Evolutionary conservation across 345 rosid genomes (phyloP).

Genomic region (Microcos paniculata): DNA sequence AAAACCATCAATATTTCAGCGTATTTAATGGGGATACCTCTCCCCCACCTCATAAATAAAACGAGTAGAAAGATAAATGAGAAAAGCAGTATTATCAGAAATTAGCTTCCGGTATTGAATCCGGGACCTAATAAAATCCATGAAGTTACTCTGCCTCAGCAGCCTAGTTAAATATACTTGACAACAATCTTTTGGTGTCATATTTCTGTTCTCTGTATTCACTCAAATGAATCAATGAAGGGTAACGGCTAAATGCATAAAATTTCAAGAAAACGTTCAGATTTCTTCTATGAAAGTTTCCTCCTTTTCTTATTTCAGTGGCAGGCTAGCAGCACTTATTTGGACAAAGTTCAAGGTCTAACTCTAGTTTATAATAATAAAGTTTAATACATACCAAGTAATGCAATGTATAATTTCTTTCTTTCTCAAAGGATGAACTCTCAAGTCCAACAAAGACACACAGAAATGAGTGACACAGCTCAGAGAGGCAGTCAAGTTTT

Average conservation of each 20-base stretch:
- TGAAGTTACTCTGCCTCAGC: not conserved
- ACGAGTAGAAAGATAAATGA: not conserved
- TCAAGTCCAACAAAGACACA: not conserved
- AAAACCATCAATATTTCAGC: constrained; percentile 5
- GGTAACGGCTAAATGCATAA: not conserved
- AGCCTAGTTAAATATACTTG: not conserved
- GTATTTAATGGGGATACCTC: not conserved
- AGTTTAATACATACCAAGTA: not conserved
- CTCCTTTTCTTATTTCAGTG: not conserved
- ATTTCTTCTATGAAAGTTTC: not conserved
- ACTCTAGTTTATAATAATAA: not conserved
- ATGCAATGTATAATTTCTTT: not conserved
- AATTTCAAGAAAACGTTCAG: not conserved
- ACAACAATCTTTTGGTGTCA: not conserved
- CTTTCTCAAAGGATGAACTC: not conserved
- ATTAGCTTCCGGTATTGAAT: not conserved
- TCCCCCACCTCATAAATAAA: not conserved
- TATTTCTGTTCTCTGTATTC: not conserved
- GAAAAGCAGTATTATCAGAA: not conserved
- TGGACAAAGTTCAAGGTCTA: not conserved
- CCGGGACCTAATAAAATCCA: not conserved
- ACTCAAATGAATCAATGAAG: not conserved
- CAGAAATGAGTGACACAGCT: not conserved
- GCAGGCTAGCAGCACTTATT: not conserved
- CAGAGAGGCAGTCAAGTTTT: not conserved